Evolutionary conservation across 768 basidiomycete genomes (phyloP), one percentile per base, ranked within the genome.

Genomic region (Suillus brevipes): DNA sequence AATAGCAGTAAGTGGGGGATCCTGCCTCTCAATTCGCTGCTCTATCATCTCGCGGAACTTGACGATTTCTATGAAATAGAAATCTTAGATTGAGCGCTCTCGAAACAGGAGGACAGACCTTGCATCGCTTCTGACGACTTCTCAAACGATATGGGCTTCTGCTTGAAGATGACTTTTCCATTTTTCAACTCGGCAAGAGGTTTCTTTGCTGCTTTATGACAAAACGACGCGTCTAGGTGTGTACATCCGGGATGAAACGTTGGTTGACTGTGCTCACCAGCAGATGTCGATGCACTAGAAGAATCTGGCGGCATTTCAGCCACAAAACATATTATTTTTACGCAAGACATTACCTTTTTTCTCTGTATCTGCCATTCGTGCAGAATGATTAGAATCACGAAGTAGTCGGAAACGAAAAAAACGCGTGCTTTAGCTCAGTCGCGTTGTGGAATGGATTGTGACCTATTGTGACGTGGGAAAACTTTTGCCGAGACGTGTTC

Each of bases 111-210:
- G 61, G 40, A 73, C 82, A 57, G 65, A 90, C 93, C 92, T 83
- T 90, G 89, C 70, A 94, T 82, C 18, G 92, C 92, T 73, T 93
- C 91, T 7, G 89, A 90, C 69, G 87, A 82, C 74, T 92, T 92
- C 77, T 93, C 90, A 58, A 91, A 85, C 0, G 89, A 85, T 40
- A 88, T 71, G 18, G 83, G 77, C 75, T 91, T 94, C 80, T 94
- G 92, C 75, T 84, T 90, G 72, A 93, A 87, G 13, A 85, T 67
- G 4, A 90, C 84, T 74, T 88, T 94, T 25, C 90, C 91, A 73
- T 90, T 91, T 81, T 85, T 91, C 16, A 93, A 72, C 66, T 92
- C 91, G 5, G 83, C 85, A 18, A 89, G 75, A 8, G 78, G 68
- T 1, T 76, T 62, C 71, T 80, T 86, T 58, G 77, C 77, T 47